Evolutionary conservation across 306 rosid species (phyloP), one percentile per base, ranked within the genome.

Genomic region (Clitoria ternatea): DNA sequence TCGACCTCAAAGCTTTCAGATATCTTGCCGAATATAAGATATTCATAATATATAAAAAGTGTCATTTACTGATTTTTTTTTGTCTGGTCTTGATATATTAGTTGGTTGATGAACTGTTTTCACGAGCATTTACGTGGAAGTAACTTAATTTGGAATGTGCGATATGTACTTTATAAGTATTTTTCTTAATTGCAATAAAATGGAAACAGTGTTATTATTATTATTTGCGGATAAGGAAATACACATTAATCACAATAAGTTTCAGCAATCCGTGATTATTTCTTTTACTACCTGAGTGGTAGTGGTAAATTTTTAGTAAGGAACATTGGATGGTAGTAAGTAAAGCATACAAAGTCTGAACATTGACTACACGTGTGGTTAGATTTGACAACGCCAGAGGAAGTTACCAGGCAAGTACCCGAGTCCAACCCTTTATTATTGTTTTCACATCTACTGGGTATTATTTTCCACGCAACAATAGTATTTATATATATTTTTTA

Each of bases 351-450:
- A n/a, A n/a, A n/a, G n/a, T n/a, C n/a, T n/a, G 39, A 43, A 39
- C 2, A 7, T 17, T 44, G 76, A 62, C 8, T 62, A 27, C 67
- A 70, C 62, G 77, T 43, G 77, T 24, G 66, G 60, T 27, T 13
- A 69, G 79, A 71, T 29, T 36, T 23, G 11, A 37, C 8, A 47
- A 17, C 37, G 47, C 55, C 48, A 22, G 26, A 29, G 72, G 86
- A 87, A 80, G 77, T n/a, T 59, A 70, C 87, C 15, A 52, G 61
- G 82, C 55, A 66, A 22, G 53, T 36, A 19, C 47, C 61, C 17
- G 26, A 4, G 27, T 43, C 74, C 52, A 24, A 52, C 1, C 13
- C 14, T 20, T 49, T 8, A 49, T 7, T 45, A 17, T 43, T n/a
- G n/a, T n/a, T n/a, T n/a, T n/a, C n/a, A n/a, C n/a, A n/a, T n/a